These are phyloP conservation scores for Rhodotorula babjevae DNA, from an alignment of 768 basidiomycete species.

Conservation along the genomic window DNA sequence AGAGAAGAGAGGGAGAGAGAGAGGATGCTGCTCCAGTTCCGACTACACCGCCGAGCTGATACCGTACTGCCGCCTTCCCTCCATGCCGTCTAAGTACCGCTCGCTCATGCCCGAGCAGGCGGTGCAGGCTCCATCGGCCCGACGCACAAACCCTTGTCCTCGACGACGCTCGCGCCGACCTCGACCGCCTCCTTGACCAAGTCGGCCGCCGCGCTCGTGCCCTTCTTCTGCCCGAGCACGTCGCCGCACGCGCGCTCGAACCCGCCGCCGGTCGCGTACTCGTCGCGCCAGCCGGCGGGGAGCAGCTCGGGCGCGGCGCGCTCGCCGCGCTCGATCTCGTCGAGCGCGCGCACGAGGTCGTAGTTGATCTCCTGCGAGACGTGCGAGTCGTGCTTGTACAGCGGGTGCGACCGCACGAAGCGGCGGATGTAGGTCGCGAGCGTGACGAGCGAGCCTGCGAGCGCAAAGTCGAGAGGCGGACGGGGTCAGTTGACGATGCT, in stretches of 20 bases:
- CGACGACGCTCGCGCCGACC: constrained; percentile 7
- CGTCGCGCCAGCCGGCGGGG: constrained; percentile 53
- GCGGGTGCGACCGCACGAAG: constrained; percentile 83
- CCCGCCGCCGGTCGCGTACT: background rate
- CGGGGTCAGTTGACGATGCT: constrained; percentile 9
- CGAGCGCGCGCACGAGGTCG: constrained; percentile 80
- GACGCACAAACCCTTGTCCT: constrained; percentile 11
- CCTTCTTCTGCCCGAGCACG: background rate
- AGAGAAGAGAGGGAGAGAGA: too few relatives aligned
- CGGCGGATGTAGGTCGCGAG: constrained; percentile 89
- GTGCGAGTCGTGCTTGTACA: constrained; percentile 88
- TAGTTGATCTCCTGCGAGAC: constrained; percentile 89
- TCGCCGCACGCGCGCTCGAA: constrained; percentile 18
- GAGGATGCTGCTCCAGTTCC: too few relatives aligned
- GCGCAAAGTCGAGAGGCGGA: constrained; percentile 3
- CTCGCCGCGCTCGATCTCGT: constrained; percentile 70
- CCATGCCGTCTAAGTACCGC: too few relatives aligned
- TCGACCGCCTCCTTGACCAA: background rate
- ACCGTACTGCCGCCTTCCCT: too few relatives aligned
- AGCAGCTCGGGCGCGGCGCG: constrained; percentile 52
- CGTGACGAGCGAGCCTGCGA: constrained; percentile 64
- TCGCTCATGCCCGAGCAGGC: background rate
- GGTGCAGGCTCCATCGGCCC: constrained; percentile 9
- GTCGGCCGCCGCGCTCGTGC: background rate
- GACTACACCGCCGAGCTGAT: too few relatives aligned